Conservation (phyloP, 345 rosid genomes). For the Mangifera indica region DNA sequence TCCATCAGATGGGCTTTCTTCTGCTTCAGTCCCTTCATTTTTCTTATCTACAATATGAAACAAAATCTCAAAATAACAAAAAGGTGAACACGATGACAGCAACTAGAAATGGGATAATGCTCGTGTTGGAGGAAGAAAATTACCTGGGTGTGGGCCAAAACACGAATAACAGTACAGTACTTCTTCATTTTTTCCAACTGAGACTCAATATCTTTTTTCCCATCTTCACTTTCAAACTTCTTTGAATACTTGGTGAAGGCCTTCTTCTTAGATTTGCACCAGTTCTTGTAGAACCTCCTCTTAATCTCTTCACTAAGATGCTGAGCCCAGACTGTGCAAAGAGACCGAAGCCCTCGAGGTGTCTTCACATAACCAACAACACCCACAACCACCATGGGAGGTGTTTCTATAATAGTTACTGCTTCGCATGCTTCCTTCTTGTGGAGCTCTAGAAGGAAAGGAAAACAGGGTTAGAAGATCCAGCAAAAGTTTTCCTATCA, state of each 20-base stretch:
- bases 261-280: no score
- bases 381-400: constrained; percentile 91
- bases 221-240: constrained; percentile 64
- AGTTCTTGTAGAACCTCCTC: constrained; percentile 87
- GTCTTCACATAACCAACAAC: constrained; percentile 89
- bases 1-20: constrained; percentile 93
- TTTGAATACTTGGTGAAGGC: constrained; percentile 56
- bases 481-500: neutral
- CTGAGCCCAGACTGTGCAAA: constrained; percentile 88
- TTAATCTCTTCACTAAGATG: constrained; percentile 82
- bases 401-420: constrained; percentile 79
- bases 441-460: constrained; percentile 63
- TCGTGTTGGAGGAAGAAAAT: neutral
- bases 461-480: neutral
- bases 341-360: constrained; percentile 72
- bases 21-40: constrained; percentile 87
- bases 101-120: neutral
- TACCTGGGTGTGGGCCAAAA: constrained; percentile 88
- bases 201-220: constrained; percentile 55
- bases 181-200: constrained; percentile 87
- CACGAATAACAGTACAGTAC: constrained; percentile 73
- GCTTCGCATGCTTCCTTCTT: constrained; percentile 95
- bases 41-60: constrained; percentile 45
- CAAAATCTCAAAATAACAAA: neutral
- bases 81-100: neutral